Percentiles rank a stretch among this genome's conserved stretches.
phyloP scores from a whole-genome alignment of 805 yeast genomes.

The Kazachstania africana region DNA sequence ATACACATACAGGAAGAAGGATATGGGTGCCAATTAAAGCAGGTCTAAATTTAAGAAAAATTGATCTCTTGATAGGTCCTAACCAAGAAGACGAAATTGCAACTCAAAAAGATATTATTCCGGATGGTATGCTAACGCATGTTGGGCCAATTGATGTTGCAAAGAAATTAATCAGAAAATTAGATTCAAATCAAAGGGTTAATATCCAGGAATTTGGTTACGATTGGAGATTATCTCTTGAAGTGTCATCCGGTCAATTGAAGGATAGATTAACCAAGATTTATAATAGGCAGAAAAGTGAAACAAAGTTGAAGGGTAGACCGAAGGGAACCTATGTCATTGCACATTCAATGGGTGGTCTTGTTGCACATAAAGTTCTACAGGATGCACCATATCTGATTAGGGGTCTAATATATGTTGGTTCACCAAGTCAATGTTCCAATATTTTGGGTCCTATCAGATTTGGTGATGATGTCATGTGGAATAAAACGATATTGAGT shows the following conservation, averaged over 20 bases:
- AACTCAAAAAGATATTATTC: constrained; percentile 41
- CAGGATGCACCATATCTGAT: constrained; percentile 55
- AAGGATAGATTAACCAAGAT: constrained; percentile 33
- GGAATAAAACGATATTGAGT: constrained; percentile 63
- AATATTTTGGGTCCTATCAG: constrained; percentile 80
- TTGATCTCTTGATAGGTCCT: constrained; percentile 66
- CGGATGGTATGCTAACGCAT: constrained; percentile 71
- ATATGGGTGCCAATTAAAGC: constrained; percentile 86
- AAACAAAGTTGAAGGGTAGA: constrained; percentile 2
- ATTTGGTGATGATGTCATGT: constrained; percentile 67
- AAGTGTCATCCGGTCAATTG: constrained; percentile 41
- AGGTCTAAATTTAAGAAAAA: constrained; percentile 61
- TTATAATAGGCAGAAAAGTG: constrained; percentile 24
- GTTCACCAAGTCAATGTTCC: constrained; percentile 74
- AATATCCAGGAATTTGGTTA: constrained; percentile 72
- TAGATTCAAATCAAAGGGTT: constrained; percentile 45
- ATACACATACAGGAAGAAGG: constrained; percentile 47
- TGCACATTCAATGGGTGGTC: constrained; percentile 93
- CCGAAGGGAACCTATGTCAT: constrained; percentile 57
- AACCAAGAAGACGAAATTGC: constrained; percentile 52
- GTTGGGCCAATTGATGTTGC: constrained; percentile 83
- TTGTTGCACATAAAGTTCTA: constrained; percentile 71
- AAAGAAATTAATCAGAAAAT: constrained; percentile 42
- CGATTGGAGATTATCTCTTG: constrained; percentile 80
- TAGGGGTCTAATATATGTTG: constrained; percentile 70